Evolutionary conservation across 1,139 yeast genomes (phyloP), one percentile per base, ranked within the genome.

Genomic region (Dujonia santamariae): DNA sequence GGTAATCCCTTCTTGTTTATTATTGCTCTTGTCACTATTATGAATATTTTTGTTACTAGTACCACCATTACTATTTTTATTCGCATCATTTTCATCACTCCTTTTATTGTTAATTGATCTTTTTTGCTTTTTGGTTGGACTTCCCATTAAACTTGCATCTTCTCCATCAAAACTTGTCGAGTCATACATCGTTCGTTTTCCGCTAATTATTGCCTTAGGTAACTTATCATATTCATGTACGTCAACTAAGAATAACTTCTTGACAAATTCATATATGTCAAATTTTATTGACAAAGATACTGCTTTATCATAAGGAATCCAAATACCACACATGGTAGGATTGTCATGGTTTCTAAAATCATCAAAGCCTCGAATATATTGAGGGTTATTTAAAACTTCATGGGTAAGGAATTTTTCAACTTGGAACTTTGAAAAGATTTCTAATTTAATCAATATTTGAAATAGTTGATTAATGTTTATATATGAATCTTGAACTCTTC

Each of bases 301-400:
- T 0, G 75, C 74, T 42, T 57, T 63, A 40, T 68, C 75, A 47
- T 67, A 69, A 3, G 75, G 63, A 19, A 69, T 54, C 75, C 75
- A 69, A 16, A 67, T 39, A 0, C 75, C 75, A 25, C 56, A 48
- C 20, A 68, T 41, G 26, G 40, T 43, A 5, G 40, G 27, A 36
- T 57, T 56, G 15, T 51, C 56, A 42, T 61, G 59, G 7, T 43
- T 33, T 3, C 60, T 44, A 30, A 51, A 57, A 46, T 69, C 72
- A 15, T 47, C 46, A 19, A 38, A 39, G 14, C 33, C 33, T 12
- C 24, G 21, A 12, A 37, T 31, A 43, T 56, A 67, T 39, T 62
- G 67, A 28, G 59, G 45, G 44, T 55, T 62, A 30, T 55, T 38
- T 18, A 63, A 31, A 21, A 69, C 54, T 43, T 67, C 70, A 41